Conservation (phyloP, 2,329 filamentous ascomycete species). For the Ustulina deusta region DNA sequence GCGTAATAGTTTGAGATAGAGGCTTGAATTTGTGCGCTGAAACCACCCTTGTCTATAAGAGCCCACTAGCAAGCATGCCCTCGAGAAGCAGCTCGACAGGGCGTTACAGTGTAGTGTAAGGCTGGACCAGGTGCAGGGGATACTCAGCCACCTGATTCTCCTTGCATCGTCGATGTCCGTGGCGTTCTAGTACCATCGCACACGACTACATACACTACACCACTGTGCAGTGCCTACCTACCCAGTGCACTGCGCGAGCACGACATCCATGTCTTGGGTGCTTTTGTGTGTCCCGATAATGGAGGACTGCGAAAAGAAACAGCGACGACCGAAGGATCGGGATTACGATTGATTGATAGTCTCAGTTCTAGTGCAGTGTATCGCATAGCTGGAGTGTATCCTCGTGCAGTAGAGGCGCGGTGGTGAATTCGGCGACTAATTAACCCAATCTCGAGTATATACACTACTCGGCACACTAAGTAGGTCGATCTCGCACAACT, state of each 20-base stretch:
- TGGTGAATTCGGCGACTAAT: slow-evolving; percentile 23
- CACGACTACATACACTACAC: background rate
- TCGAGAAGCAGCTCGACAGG: slow-evolving; percentile 10
- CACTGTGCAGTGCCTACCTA: slow-evolving; percentile 1
- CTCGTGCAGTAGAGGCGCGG: background rate
- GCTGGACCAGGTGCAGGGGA: slow-evolving; percentile 44
- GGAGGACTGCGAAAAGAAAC: slow-evolving; percentile 35
- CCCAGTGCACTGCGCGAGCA: slow-evolving; percentile 22
- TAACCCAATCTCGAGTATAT: slow-evolving; percentile 16
- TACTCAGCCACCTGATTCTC: slow-evolving; percentile 44
- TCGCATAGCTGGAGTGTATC: background rate
- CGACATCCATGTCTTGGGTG: slow-evolving; percentile 36
- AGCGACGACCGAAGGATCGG: slow-evolving; percentile 20
- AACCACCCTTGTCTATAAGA: slow-evolving; percentile 22
- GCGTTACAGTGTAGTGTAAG: slow-evolving; percentile 34
- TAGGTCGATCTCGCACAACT: slow-evolving; percentile 5
- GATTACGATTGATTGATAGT: slow-evolving; percentile 16
- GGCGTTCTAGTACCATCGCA: background rate
- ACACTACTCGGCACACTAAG: background rate
- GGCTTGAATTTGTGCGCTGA: slow-evolving; percentile 37
- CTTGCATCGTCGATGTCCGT: slow-evolving; percentile 40
- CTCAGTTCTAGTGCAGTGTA: background rate
- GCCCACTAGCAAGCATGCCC: slow-evolving; percentile 5
- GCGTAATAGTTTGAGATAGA: slow-evolving; percentile 27
- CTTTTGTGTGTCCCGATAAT: slow-evolving; percentile 24